phyloP scores from a whole-genome alignment of 2,329 filamentous ascomycete genomes.

The Lachnellula occidentalis region DNA sequence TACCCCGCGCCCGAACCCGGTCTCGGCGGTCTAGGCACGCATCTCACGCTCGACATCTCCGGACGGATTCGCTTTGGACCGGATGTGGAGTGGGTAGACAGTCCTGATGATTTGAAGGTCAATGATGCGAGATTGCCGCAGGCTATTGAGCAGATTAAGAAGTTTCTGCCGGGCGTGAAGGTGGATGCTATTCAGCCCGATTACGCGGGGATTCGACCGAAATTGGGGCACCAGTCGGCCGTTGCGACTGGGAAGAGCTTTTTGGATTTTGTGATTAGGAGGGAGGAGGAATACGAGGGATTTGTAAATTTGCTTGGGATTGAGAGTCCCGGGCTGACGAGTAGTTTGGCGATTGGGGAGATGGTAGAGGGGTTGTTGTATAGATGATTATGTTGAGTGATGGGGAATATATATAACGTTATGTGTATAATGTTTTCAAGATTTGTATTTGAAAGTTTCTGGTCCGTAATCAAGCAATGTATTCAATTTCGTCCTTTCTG shows the following conservation, averaged over 20 bases:
- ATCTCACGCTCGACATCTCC: constrained; percentile 83
- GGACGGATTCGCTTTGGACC: constrained; percentile 88
- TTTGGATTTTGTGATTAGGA: constrained; percentile 75
- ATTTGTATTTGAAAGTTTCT: no score
- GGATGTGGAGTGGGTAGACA: constrained; percentile 87
- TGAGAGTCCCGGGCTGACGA: constrained; percentile 89
- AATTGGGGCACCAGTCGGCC: constrained; percentile 57
- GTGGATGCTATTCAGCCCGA: constrained; percentile 63
- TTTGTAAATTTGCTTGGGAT: constrained; percentile 91
- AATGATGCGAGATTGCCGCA: constrained; percentile 56
- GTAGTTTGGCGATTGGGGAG: constrained; percentile 78
- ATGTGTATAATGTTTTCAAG: no score
- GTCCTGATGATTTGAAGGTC: constrained; percentile 63
- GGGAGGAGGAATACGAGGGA: constrained; percentile 70
- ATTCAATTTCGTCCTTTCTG: no score
- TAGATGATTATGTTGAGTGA: constrained; percentile 5
- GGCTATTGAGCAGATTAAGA: constrained; percentile 69
- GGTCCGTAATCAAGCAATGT: no score
- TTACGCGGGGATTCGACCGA: constrained; percentile 89
- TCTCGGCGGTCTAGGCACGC: constrained; percentile 80
- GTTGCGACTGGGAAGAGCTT: constrained; percentile 64
- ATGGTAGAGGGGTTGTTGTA: constrained; percentile 49
- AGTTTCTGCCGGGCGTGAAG: constrained; percentile 74
- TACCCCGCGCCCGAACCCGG: constrained; percentile 85
- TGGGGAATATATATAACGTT: no score